Evolutionary conservation across 345 rosid species (phyloP).

Genomic region (Linum trigynum): DNA sequence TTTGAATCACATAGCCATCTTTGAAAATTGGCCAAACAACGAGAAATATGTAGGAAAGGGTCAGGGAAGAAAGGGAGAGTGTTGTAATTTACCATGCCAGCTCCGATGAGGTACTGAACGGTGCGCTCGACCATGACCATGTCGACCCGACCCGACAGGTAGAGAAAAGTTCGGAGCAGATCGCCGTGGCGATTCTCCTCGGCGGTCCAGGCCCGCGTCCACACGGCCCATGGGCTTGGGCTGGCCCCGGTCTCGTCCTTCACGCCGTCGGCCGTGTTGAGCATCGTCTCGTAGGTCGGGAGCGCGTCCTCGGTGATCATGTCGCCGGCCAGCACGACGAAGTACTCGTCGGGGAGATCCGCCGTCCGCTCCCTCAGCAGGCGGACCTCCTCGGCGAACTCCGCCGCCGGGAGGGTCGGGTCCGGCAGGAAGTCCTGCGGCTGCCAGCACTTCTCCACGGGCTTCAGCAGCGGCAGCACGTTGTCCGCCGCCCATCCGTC

Average conservation of each 20-base stretch:
- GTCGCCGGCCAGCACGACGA: slow-evolving; percentile 70
- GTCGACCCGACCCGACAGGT: slow-evolving; percentile 71
- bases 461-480: slow-evolving; percentile 52
- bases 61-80: no score
- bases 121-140: slow-evolving; percentile 58
- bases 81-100: slow-evolving; percentile 47
- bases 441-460: slow-evolving; percentile 67
- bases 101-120: slow-evolving; percentile 48
- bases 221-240: slow-evolving; percentile 54
- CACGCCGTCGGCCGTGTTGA: slow-evolving; percentile 67
- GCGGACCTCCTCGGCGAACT: slow-evolving; percentile 45
- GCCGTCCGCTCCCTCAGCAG: slow-evolving; percentile 42
- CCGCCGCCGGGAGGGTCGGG: slow-evolving; percentile 29
- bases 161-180: slow-evolving; percentile 42
- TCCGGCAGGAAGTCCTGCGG: slow-evolving; percentile 50
- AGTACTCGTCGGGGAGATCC: slow-evolving; percentile 57
- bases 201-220: slow-evolving; percentile 74
- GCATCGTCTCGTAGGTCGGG: slow-evolving; percentile 63
- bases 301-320: slow-evolving; percentile 81
- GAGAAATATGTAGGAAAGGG: not conserved
- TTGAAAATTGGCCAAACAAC: no score
- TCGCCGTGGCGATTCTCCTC: slow-evolving; percentile 81
- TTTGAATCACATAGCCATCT: no score
- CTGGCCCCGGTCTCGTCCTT: slow-evolving; percentile 73
- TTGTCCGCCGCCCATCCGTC: slow-evolving; percentile 47